Evolutionary conservation across 2,329 filamentous ascomycete genomes (phyloP).

Genomic region (Clonostachys rhizophaga): DNA sequence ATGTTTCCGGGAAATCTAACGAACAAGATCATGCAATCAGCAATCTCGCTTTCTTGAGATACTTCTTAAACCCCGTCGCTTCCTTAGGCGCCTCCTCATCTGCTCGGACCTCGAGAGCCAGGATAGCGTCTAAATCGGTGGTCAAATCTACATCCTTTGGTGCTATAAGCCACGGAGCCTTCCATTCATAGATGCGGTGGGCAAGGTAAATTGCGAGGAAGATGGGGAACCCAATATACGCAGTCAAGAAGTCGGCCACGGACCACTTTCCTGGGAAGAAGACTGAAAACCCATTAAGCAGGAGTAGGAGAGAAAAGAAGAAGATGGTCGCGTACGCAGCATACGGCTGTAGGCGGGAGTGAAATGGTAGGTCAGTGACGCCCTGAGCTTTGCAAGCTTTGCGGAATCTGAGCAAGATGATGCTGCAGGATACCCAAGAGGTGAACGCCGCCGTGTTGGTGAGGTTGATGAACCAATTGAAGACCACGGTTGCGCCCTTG

Average conservation of each 20-base stretch:
- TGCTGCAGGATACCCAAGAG: constrained; percentile 63
- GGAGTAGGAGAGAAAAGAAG: constrained; percentile 43
- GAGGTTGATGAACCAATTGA: constrained; percentile 55
- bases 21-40: too few relatives aligned
- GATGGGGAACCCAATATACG: constrained; percentile 18
- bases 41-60: too few relatives aligned
- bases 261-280: constrained; percentile 13
- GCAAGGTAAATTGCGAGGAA: constrained; percentile 6
- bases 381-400: constrained; percentile 61
- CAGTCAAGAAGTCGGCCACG: constrained; percentile 15
- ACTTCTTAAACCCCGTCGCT: too few relatives aligned
- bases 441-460: constrained; percentile 67
- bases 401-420: constrained; percentile 67
- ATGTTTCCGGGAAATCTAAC: too few relatives aligned
- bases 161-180: too few relatives aligned
- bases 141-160: too few relatives aligned
- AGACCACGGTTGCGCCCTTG: constrained; percentile 53
- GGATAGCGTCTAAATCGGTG: too few relatives aligned
- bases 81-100: too few relatives aligned
- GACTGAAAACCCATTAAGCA: constrained; percentile 9
- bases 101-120: too few relatives aligned
- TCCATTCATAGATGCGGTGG: neutral
- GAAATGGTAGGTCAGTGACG: constrained; percentile 62
- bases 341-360: constrained; percentile 62
- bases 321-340: constrained; percentile 58